Evolutionary conservation across 768 basidiomycete genomes (phyloP), one percentile per base, ranked within the genome.

Genomic region (Rhizopogon vulgaris): DNA sequence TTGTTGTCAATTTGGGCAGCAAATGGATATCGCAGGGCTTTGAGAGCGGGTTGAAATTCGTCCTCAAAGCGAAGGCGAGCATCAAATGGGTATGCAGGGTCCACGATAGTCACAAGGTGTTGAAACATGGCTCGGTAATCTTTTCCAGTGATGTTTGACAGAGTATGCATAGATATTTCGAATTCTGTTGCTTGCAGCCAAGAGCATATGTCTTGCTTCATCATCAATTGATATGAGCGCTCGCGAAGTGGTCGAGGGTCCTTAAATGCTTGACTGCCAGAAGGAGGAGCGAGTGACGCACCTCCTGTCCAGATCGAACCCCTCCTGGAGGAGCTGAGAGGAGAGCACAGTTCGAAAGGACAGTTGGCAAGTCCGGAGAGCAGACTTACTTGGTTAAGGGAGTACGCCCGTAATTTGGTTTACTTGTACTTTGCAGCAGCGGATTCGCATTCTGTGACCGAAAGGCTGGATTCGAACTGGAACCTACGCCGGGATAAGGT

Each of bases 61-160:
- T 97, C 94, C 58, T 95, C 94, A 46, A 82, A 76, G 42, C 78
- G 80, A 56, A 71, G 72, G 30, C 73, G 73, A 48, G 77, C 69
- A 60, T 76, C 74, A 55, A 78, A 73, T n/a, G 78, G 73, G 70
- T 84, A 83, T 50, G 71, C 72, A 5, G 87, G 84, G 63, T 97
- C 94, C 11, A 94, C 71, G 24, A 76, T 76, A 14, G 71, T 64
- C 28, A 93, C 74, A 12, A 98, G 77, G 54, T 85, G 85, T 49
- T 88, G 81, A 64, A 96, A 93, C 38, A 97, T 87, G 1, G 78
- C 72, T 27, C 90, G 82, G 62, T 90, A 97, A 56, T 94, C 92
- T 58, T 90, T 90, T 15, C 83, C 84, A 3, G 90, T 89, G 41
- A 94, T 91, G 42, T 83, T 87, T 41, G 77, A 72, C 3, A 96